Percentiles rank a stretch among this genome's conserved stretches.
Evolutionary conservation across 768 basidiomycete species (phyloP).

Genomic region (Amanita molliuscula): DNA sequence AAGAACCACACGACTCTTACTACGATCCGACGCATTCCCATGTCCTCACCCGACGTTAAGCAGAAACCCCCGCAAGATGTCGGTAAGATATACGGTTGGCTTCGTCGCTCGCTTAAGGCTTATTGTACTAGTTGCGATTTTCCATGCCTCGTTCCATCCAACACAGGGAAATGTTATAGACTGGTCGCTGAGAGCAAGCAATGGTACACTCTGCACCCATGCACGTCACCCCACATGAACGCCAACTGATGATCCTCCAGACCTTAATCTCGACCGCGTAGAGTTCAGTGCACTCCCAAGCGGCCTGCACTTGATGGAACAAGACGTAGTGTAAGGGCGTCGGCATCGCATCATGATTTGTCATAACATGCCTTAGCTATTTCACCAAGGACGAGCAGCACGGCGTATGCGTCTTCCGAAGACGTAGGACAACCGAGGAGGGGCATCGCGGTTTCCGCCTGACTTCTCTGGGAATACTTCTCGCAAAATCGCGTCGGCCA

Average conservation of each 20-base stretch:
- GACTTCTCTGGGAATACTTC: slow-evolving; percentile 65
- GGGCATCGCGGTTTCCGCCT: slow-evolving; percentile 77
- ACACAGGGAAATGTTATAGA: slow-evolving; percentile 73
- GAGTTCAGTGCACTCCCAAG: slow-evolving; percentile 80
- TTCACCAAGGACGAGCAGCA: slow-evolving; percentile 61
- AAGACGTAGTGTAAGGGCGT: slow-evolving; percentile 61
- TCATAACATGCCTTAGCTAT: slow-evolving; percentile 32
- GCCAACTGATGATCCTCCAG: slow-evolving; percentile 21
- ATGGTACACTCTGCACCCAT: slow-evolving; percentile 32
- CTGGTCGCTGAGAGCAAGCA: slow-evolving; percentile 64
- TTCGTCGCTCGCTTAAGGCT: background rate
- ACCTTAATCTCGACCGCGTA: slow-evolving; percentile 55
- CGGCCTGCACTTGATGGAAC: slow-evolving; percentile 70
- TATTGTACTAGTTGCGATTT: slow-evolving; percentile 54
- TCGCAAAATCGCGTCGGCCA: slow-evolving; percentile 52
- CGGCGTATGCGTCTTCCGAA: slow-evolving; percentile 67
- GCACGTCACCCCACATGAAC: background rate
- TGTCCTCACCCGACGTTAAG: slow-evolving; percentile 13
- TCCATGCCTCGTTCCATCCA: slow-evolving; percentile 78
- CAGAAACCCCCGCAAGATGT: slow-evolving; percentile 35
- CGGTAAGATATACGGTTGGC: slow-evolving; percentile 20
- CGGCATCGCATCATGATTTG: background rate
- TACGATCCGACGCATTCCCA: slow-evolving; percentile 5
- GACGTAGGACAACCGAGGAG: slow-evolving; percentile 55
- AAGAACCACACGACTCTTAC: slow-evolving; percentile 5